phyloP scores from a whole-genome alignment of 208 protist species.

The Leishmania tarentolae region DNA sequence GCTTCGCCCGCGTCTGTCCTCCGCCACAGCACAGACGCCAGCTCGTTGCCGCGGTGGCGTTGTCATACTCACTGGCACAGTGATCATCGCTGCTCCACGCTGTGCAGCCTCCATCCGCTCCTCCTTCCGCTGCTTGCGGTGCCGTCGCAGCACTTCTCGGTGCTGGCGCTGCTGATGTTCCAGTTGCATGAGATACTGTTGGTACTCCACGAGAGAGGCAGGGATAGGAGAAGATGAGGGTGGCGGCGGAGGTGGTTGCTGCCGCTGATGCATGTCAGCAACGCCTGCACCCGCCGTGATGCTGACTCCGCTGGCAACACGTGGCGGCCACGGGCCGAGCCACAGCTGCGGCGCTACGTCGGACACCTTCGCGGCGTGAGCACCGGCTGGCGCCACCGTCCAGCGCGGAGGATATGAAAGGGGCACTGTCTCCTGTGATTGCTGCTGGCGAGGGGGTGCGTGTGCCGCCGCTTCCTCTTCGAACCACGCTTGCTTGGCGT shows the following conservation, averaged over 20 bases:
- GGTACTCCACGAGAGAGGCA: conserved; percentile 32
- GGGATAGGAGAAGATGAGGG: conserved; percentile 35
- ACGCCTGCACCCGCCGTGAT: neutral
- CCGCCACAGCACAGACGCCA: neutral
- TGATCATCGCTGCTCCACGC: neutral
- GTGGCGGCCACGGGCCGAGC: neutral
- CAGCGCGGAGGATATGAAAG: neutral
- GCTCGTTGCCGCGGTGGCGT: conserved; percentile 1
- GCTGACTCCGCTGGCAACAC: neutral
- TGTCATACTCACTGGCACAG: neutral
- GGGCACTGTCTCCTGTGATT: neutral
- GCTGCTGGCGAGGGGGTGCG: conserved; percentile 5
- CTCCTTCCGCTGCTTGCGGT: conserved; percentile 14
- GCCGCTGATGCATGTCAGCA: neutral
- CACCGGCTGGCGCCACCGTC: neutral
- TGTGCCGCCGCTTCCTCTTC: neutral
- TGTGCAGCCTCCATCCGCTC: neutral
- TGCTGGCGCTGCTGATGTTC: conserved; percentile 49
- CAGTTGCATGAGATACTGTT: conserved; percentile 36
- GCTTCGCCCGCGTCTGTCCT: conserved; percentile 22
- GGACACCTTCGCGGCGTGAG: neutral
- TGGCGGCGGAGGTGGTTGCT: conserved; percentile 13
- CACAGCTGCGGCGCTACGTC: neutral
- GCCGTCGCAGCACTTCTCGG: conserved; percentile 39
- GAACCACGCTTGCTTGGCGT: neutral